Evolutionary conservation across 2,329 filamentous ascomycete genomes (phyloP), one percentile per base, ranked within the genome.

Genomic region (Cytospora schulzeri): DNA sequence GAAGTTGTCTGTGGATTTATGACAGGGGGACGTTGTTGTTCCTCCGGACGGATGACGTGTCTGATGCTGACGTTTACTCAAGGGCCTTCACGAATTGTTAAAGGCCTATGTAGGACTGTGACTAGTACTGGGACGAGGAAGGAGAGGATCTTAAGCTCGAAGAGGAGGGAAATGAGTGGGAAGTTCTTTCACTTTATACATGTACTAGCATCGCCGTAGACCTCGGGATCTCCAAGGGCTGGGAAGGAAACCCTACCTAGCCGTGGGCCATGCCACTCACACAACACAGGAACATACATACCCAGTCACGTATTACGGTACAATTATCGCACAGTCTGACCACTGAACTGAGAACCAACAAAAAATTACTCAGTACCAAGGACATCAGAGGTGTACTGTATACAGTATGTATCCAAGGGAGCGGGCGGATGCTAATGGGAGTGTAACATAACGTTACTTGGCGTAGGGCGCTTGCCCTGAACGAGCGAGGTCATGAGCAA

Each of bases 171-270:
- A 48, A 28, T 22, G n/a, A 19, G 38, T 41, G 63, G 63, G 55
- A 33, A 33, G 53, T n/a, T 55, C 53, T 54, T 57, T 28, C 53
- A 24, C 22, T 65, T 65, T 65, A 65, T 65, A 65, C 33, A 52
- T 55, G 28, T 31, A 19, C 38, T 41, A 41, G 29, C n/a, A 19
- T 29, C 48, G 22, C 38, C 41, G 48, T 33, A 22, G 33, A 35
- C 33, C 33, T 35, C 33, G 33, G 31, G 14, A 35, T 15, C 33
- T 12, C 33, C 33, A 35, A 35, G 14, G n/a, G 33, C 33, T 35
- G 33, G 4, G 33, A 33, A 33, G 31, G 31, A 33, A 33, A 12
- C 31, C 11, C 12, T 33, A 33, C 12, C 31, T 11, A n/a, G n/a
- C n/a, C n/a, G n/a, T 33, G 11, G 31, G 2, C 31, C 31, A 33